A percentile compares a stretch with the other conserved stretches of the same genome.
Conservation (phyloP, 139 green algal genomes). For the Chlamydomonas incerta region DNA sequence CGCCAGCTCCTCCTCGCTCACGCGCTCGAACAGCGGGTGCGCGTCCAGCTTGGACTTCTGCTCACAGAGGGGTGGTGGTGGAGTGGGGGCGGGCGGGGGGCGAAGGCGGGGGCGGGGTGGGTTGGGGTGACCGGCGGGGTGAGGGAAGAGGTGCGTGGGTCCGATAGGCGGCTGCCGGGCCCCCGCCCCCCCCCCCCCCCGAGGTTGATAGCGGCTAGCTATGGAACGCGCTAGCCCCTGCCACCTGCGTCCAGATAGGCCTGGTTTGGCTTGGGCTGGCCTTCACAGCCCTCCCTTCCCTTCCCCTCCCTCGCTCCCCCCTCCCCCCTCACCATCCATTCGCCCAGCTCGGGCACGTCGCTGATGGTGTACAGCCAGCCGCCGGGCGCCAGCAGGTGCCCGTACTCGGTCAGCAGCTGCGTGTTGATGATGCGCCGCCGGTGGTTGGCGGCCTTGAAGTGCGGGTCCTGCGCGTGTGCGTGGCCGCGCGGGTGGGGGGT, state of each 20-base stretch:
- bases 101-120: too few relatives aligned
- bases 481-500: background rate
- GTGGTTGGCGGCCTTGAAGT: conserved; percentile 89
- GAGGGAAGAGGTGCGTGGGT: background rate
- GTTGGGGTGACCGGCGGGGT: too few relatives aligned
- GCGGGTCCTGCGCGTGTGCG: conserved; percentile 77
- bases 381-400: conserved; percentile 86
- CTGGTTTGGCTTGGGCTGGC: too few relatives aligned
- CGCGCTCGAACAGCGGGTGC: conserved; percentile 89
- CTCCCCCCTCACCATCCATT: conserved; percentile 82
- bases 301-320: too few relatives aligned
- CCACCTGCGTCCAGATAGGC: too few relatives aligned
- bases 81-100: background rate
- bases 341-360: conserved; percentile 89
- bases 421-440: conserved; percentile 92
- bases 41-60: conserved; percentile 77
- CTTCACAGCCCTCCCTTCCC: too few relatives aligned
- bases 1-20: conserved; percentile 88
- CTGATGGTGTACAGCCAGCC: conserved; percentile 94
- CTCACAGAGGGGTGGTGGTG: too few relatives aligned
- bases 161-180: too few relatives aligned
- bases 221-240: too few relatives aligned
- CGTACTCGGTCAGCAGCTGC: conserved; percentile 91
- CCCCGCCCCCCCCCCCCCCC: too few relatives aligned
- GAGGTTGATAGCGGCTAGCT: too few relatives aligned